Evolutionary conservation across 2,329 filamentous ascomycete genomes (phyloP).

Genomic region (Cordyceps fumosorosea): DNA sequence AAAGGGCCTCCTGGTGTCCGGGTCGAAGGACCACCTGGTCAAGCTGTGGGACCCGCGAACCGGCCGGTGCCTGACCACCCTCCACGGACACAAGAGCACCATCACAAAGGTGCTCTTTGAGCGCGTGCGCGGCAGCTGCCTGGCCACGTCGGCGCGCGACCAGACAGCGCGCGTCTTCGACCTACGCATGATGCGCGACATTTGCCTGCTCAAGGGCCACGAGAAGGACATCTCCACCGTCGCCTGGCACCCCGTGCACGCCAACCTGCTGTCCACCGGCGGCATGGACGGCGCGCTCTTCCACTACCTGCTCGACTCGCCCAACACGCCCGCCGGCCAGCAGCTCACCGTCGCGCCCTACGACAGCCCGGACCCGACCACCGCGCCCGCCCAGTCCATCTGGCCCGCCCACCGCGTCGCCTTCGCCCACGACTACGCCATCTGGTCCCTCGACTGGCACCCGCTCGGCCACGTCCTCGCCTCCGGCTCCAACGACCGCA

Average conservation of each 20-base stretch:
- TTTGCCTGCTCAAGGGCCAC: constrained; percentile 85
- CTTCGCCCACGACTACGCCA: constrained; percentile 87
- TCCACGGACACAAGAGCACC: constrained; percentile 96
- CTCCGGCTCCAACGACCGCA: constrained; percentile 91
- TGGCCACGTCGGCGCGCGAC: constrained; percentile 89
- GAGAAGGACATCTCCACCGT: constrained; percentile 94
- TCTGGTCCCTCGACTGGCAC: constrained; percentile 98
- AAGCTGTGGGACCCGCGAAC: constrained; percentile 98
- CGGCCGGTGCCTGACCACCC: constrained; percentile 80
- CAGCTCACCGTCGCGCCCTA: constrained; percentile 72
- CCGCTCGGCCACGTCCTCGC: constrained; percentile 91
- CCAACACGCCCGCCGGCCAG: constrained; percentile 72
- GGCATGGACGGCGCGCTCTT: constrained; percentile 84
- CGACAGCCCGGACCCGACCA: constrained; percentile 72
- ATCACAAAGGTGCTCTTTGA: constrained; percentile 92
- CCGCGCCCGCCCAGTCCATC: constrained; percentile 81
- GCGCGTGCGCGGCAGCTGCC: constrained; percentile 70
- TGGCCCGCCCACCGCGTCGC: constrained; percentile 82
- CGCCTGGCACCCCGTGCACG: constrained; percentile 89
- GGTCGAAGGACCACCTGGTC: constrained; percentile 94
- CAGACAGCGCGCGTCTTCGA: constrained; percentile 92
- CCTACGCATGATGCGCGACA: constrained; percentile 96
- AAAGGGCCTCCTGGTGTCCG: constrained; percentile 89
- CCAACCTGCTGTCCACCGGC: constrained; percentile 82
- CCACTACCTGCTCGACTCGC: constrained; percentile 94